Base-by-base conservation (phyloP, 2,329 filamentous ascomycete genomes). In the Blumeria graminis region DNA sequence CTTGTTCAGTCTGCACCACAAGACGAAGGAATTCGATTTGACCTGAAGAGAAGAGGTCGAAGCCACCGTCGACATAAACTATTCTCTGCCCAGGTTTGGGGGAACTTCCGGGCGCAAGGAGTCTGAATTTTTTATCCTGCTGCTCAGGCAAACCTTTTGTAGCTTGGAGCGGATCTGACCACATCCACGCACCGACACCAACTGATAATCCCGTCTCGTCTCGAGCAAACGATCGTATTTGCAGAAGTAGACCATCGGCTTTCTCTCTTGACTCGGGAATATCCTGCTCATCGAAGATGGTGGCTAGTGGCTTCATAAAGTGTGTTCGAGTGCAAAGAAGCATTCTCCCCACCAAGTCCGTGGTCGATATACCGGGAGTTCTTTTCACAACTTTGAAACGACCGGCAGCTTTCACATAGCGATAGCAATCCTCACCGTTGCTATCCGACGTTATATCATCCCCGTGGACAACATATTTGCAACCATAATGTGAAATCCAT, bases 281-380 rank as follows among this genome's bases (percentile, higher is more conserved):
- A 65, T 93, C 86, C 48, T 79, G 69, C 4, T 86, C 88, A 0
- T 73, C 72, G 6, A 96, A 73, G 32, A 76, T 71, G 55, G 74
- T 77, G 62, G 82, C 76, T 46, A 95, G 74, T 0, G 84, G 89
- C 64, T 81, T 83, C 68, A 96, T 90, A 66, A 94, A 94, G 70
- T 98, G 92, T 22, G 81, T 85, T 66, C 82, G 83, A n/a, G 90
- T 96, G 73, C 89, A 95, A 14, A 96, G 75, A 64, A 98, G 74
- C 92, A 98, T 98, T 64, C 92, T 82, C 18, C 92, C 92, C 32
- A 98, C 92, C n/a, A 98, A 77, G 67, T 98, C 92, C 3, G 92
- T 98, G 1, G 92, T 98, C 9, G 87, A 94, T 65, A 98, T 98
- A 58, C 87, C 89, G 0, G 92, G 92, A 1, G 92, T 96, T 60